phyloP scores from a whole-genome alignment of 192 early-diverging fungal genomes.

The Umbelopsis vinacea region DNA sequence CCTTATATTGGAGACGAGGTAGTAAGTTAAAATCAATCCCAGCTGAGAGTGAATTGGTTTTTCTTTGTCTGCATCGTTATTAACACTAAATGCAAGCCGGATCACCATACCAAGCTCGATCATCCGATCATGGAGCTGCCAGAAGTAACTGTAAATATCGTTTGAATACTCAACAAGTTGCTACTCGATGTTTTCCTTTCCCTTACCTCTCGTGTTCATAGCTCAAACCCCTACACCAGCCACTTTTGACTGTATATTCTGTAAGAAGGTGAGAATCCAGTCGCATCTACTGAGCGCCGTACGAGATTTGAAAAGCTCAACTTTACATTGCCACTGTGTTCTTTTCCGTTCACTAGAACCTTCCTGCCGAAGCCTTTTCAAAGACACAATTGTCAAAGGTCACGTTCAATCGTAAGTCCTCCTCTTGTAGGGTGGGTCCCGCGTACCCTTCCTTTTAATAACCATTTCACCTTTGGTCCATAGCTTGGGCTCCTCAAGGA shows the following conservation, averaged over 20 bases:
- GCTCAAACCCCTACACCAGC: neutral
- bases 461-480: too few relatives aligned
- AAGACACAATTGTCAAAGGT: conserved; percentile 46
- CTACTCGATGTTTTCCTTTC: neutral
- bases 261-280: neutral
- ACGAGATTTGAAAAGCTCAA: neutral
- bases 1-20: too few relatives aligned
- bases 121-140: neutral
- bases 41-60: too few relatives aligned
- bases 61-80: too few relatives aligned
- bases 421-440: neutral
- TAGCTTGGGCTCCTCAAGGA: conserved; percentile 39
- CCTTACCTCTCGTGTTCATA: neutral
- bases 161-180: neutral
- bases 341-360: too few relatives aligned
- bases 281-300: too few relatives aligned
- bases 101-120: neutral
- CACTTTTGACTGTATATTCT: conserved; percentile 4
- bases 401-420: conserved; percentile 41
- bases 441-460: too few relatives aligned
- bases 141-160: neutral
- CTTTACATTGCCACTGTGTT: too few relatives aligned
- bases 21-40: too few relatives aligned
- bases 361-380: conserved; percentile 42
- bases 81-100: neutral